phyloP scores from a whole-genome alignment of 2,329 filamentous ascomycete species.

The Alternaria arborescens region DNA sequence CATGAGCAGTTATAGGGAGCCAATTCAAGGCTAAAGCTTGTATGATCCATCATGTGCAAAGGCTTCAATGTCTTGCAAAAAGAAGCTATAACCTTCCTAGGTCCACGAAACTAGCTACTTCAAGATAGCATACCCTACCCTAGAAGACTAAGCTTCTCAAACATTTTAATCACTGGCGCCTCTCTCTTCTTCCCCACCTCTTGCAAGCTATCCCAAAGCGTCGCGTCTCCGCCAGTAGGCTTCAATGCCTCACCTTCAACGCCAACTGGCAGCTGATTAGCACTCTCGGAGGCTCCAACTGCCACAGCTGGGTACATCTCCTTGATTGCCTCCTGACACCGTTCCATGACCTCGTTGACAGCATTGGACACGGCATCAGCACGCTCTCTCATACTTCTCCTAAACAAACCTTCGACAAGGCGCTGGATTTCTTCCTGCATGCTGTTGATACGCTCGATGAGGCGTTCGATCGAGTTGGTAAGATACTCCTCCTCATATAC shows the following conservation, averaged over 20 bases:
- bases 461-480: constrained; percentile 81
- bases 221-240: constrained; percentile 55
- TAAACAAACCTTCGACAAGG: constrained; percentile 78
- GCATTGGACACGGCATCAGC: constrained; percentile 79
- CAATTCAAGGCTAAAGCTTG: too few species aligned
- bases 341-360: constrained; percentile 76
- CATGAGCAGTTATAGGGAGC: too few species aligned
- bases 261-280: constrained; percentile 9
- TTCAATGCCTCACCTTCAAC: constrained; percentile 35
- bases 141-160: constrained; percentile 55
- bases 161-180: constrained; percentile 62
- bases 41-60: too few species aligned
- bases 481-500: constrained; percentile 99
- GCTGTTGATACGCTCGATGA: constrained; percentile 82
- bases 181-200: constrained; percentile 53
- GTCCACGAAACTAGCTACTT: neutral
- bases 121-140: constrained; percentile 12
- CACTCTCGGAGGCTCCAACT: neutral
- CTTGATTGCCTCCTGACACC: constrained; percentile 70
- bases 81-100: too few species aligned
- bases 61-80: too few species aligned
- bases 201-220: constrained; percentile 56
- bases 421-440: constrained; percentile 75
- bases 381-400: constrained; percentile 86
- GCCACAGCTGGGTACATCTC: constrained; percentile 56